A percentile compares a stretch with the other conserved stretches of the same genome.
Evolutionary conservation across 352 stramenopile species (phyloP).

Genomic region (Phytophthora melonis): DNA sequence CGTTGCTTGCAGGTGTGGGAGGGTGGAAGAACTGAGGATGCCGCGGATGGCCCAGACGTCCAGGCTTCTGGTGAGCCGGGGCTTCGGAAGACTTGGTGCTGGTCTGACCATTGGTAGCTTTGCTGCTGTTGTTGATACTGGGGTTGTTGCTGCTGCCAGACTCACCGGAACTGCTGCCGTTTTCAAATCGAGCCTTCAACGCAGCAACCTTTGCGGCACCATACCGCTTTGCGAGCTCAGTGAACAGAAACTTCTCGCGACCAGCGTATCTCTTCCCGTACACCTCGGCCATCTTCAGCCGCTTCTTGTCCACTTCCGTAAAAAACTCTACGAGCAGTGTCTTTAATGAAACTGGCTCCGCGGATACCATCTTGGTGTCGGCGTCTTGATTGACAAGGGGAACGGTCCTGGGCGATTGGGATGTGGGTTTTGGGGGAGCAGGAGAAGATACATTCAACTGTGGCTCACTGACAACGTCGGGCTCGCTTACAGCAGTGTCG

Average conservation of each 20-base stretch:
- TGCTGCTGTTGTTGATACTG: background rate
- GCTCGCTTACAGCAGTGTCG: too few relatives aligned
- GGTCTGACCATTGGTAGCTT: constrained; percentile 6
- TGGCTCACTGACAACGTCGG: background rate
- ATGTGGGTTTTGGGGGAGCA: background rate
- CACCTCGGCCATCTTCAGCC: constrained; percentile 68
- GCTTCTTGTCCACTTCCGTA: constrained; percentile 62
- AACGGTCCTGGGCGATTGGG: background rate
- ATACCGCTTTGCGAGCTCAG: constrained; percentile 73
- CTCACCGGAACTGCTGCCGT: constrained; percentile 8
- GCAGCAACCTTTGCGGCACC: constrained; percentile 53
- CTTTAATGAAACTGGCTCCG: constrained; percentile 51
- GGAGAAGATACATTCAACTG: background rate
- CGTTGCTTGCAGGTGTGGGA: constrained; percentile 21
- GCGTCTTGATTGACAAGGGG: background rate
- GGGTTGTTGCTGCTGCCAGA: background rate
- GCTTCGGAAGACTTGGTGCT: constrained; percentile 10
- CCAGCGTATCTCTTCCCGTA: constrained; percentile 76
- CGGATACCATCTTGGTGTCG: background rate
- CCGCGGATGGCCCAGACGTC: constrained; percentile 34
- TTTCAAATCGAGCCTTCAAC: constrained; percentile 46
- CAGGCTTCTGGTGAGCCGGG: constrained; percentile 22
- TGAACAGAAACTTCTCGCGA: constrained; percentile 73
- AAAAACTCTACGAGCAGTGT: constrained; percentile 74
- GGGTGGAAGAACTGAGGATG: constrained; percentile 48